phyloP scores from a whole-genome alignment of 257 asterid species.

The Nicotiana attenuata region DNA sequence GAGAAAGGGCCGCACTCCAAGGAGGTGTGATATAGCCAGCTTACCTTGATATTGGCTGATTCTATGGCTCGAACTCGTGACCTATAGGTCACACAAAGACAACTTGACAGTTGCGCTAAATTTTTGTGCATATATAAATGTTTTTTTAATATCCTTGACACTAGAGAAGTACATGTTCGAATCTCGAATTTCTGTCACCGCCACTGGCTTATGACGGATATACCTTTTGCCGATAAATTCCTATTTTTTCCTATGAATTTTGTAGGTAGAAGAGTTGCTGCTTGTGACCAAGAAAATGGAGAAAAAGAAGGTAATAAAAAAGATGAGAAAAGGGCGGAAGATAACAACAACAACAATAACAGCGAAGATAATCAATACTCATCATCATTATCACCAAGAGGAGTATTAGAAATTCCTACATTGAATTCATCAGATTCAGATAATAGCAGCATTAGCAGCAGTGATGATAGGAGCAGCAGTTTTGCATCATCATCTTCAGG shows the following conservation, averaged over 20 bases:
- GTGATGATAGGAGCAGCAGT: slow-evolving; percentile 34
- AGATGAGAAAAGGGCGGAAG: not conserved
- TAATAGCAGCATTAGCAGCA: slow-evolving; percentile 21
- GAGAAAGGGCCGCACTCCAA: too few relatives aligned
- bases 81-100: too few relatives aligned
- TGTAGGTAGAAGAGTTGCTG: not conserved
- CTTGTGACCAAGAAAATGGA: not conserved
- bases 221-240: not conserved
- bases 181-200: too few relatives aligned
- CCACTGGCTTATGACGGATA: not conserved
- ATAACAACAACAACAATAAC: not conserved
- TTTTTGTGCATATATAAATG: too few relatives aligned
- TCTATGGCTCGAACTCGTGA: too few relatives aligned
- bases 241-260: not conserved
- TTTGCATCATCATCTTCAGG: slow-evolving; percentile 20
- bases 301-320: not conserved
- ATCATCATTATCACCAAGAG: slow-evolving; percentile 51
- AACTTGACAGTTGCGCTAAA: too few relatives aligned
- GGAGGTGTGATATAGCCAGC: too few relatives aligned
- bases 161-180: too few relatives aligned
- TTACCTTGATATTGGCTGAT: too few relatives aligned
- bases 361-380: not conserved
- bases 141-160: too few relatives aligned
- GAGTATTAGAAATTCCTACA: slow-evolving; percentile 58
- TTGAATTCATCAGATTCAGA: slow-evolving; percentile 39